These are phyloP conservation scores for Plasmodium blacklocki DNA, from an alignment of 169 alveolate genomes.

Conservation along the genomic window DNA sequence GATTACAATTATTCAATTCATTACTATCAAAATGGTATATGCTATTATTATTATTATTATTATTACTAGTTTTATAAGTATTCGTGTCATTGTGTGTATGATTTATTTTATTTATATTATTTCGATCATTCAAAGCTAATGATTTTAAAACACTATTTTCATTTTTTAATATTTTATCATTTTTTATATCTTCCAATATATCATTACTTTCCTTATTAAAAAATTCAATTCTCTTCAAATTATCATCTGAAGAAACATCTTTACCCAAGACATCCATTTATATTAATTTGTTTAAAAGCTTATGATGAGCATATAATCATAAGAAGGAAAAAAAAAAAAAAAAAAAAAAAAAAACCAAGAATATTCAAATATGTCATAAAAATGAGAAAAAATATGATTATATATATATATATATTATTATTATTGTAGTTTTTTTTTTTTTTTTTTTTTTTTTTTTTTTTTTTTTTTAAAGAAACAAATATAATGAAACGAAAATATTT, in stretches of 20 bases:
- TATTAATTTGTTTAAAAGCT: too few species aligned
- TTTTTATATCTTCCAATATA: not conserved
- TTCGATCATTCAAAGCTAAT: too few species aligned
- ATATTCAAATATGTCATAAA: not conserved
- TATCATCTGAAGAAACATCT: not conserved
- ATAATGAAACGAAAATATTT: too few species aligned
- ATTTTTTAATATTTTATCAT: not conserved
- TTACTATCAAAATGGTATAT: too few species aligned
- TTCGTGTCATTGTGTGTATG: not conserved
- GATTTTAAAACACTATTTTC: too few species aligned
- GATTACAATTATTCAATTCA: too few species aligned
- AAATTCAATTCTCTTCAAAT: slow-evolving; percentile 19
- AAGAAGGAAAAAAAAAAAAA: slow-evolving; percentile 2
- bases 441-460: too few species aligned
- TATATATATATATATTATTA: too few species aligned
- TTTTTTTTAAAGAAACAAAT: too few species aligned
- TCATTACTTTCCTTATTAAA: slow-evolving; percentile 19
- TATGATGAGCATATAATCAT: not conserved
- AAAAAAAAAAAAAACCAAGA: not conserved
- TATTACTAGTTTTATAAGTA: too few species aligned
- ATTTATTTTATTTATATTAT: slow-evolving; percentile 15
- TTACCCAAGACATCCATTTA: slow-evolving; percentile 37
- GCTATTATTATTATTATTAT: too few species aligned
- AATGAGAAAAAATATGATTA: not conserved
- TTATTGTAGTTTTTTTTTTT: too few species aligned